Conservation (phyloP, 2,329 filamentous ascomycete genomes). For the Diaporthe citrichinensis region DNA sequence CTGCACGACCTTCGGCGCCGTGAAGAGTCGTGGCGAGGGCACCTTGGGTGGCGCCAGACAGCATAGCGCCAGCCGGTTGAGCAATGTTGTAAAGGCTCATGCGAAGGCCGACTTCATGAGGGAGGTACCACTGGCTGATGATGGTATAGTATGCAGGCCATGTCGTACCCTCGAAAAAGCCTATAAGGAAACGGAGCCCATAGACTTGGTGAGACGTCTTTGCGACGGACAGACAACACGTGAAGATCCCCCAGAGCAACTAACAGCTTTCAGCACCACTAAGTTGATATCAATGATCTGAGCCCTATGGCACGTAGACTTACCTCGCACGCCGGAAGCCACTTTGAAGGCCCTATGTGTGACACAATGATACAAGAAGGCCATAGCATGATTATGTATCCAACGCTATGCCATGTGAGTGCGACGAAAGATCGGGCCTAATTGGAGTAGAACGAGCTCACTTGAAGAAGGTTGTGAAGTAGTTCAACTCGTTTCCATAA, state of each 20-base stretch:
- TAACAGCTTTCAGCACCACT: not conserved
- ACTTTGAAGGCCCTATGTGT: constrained; percentile 33
- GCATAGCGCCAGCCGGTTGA: constrained; percentile 36
- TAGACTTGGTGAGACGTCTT: constrained; percentile 20
- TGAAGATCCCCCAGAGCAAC: constrained; percentile 34
- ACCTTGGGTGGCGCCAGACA: constrained; percentile 29
- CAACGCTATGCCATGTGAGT: constrained; percentile 5
- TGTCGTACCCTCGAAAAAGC: constrained; percentile 31
- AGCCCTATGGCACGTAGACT: not conserved
- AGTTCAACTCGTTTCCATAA: constrained; percentile 35
- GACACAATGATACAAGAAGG: constrained; percentile 39
- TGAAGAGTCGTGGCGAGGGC: constrained; percentile 35
- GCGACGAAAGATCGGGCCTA: no score
- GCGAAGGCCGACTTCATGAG: constrained; percentile 32
- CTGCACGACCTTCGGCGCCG: constrained; percentile 26
- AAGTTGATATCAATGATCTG: fast-evolving
- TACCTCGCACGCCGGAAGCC: constrained; percentile 32
- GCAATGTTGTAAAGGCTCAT: constrained; percentile 38
- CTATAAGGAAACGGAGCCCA: constrained; percentile 36
- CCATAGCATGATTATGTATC: constrained; percentile 37
- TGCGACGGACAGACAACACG: constrained; percentile 30
- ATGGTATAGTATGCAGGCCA: constrained; percentile 36
- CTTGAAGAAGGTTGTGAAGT: constrained; percentile 39
- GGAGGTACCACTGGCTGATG: constrained; percentile 37
- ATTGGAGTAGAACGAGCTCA: not conserved